Base-by-base conservation (phyloP, 2,329 filamentous ascomycete genomes). In the Aspergillus sp. region DNA sequence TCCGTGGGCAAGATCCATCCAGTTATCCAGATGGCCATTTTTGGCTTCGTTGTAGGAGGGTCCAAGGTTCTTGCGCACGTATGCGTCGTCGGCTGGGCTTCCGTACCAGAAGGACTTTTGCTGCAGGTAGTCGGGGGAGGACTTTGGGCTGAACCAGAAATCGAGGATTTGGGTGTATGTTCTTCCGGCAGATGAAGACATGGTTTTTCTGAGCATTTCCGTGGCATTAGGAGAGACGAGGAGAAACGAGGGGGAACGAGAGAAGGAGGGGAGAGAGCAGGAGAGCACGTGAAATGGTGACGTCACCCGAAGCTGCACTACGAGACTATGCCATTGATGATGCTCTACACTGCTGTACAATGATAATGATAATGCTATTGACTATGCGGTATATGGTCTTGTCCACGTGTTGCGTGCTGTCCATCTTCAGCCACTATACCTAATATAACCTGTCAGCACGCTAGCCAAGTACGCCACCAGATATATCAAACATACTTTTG, bases 111-210 rank as follows among this genome's bases (percentile, higher is more conserved):
- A 66, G 17, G 64, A 54, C 37, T 65, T 66, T 39, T 55, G 40
- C 46, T 62, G 59, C 17, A 66, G 58, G 35, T 66, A 65, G 21
- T 58, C 58, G 5, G 35, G 53, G 8, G 64, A 63, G 17, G 52
- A 47, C 47, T 61, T 59, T 12, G 57, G 41, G 39, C 64, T 55
- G 55, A 71, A 70, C 68, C 68, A 71, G 59, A 69, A 69, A 14
- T 63, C 57, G 14, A 71, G 59, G 24, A 67, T n/a, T 12, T 37
- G 35, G 35, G 12, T 14, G 35, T n/a, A 37, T 1, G 35, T n/a
- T 37, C 14, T 37, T 14, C 27, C 27, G 27, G 27, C 27, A 31
- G 27, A 31, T 4, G 27, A 31, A 31, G 27, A 31, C 27, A n/a
- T 37, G 35, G 35, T 37, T 12, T 5, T 37, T n/a, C 5, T n/a